phyloP scores from a whole-genome alignment of 352 stramenopile genomes.

The Phytophthora aleatoria region DNA sequence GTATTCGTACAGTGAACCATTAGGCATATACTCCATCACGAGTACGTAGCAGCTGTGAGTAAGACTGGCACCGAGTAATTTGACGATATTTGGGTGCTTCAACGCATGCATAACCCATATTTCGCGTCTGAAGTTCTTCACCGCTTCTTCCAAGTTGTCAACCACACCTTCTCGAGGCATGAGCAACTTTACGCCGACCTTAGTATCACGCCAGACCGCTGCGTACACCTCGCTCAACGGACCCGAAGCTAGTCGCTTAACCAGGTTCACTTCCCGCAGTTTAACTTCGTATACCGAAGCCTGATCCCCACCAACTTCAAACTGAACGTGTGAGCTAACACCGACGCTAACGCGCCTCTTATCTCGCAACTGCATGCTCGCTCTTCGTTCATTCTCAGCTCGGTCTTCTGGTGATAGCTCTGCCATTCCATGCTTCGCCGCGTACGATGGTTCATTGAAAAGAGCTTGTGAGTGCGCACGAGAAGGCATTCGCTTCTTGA shows the following conservation, averaged over 20 bases:
- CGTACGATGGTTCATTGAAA: constrained; percentile 72
- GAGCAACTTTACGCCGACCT: constrained; percentile 78
- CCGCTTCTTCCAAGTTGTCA: constrained; percentile 69
- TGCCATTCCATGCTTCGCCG: constrained; percentile 54
- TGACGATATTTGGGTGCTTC: constrained; percentile 77
- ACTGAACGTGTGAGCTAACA: constrained; percentile 59
- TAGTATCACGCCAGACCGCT: constrained; percentile 75
- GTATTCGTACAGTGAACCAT: constrained; percentile 85
- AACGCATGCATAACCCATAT: constrained; percentile 83
- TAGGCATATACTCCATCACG: constrained; percentile 88
- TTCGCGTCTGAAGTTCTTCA: constrained; percentile 81
- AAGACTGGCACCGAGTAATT: constrained; percentile 76
- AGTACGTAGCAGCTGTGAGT: constrained; percentile 82
- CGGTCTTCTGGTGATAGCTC: constrained; percentile 57
- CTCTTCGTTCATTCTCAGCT: constrained; percentile 63
- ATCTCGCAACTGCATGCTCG: constrained; percentile 56
- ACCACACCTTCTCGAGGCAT: constrained; percentile 75
- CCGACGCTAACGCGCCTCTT: constrained; percentile 70
- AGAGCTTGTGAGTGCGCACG: constrained; percentile 37
- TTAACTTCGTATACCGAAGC: constrained; percentile 84
- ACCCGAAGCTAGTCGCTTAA: constrained; percentile 74
- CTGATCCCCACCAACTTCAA: constrained; percentile 75
- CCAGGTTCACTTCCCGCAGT: constrained; percentile 71
- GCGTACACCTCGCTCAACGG: constrained; percentile 80
- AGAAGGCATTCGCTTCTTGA: constrained; percentile 27